A percentile compares a stretch with the other conserved stretches of the same genome.
Conservation (phyloP, 148 eudicot species). For the Camellia granthamiana region DNA sequence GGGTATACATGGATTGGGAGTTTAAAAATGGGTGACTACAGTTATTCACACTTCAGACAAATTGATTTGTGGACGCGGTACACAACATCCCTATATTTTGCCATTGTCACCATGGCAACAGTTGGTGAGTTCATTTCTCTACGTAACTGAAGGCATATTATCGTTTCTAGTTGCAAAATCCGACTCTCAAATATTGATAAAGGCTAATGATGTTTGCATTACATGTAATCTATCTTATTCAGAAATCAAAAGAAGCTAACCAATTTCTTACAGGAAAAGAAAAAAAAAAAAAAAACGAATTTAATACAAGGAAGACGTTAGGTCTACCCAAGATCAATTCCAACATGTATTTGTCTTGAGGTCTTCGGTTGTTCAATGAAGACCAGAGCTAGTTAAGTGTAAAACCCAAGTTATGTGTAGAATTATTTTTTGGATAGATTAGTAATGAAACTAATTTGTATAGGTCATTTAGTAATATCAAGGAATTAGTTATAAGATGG, state of each 20-base stretch:
- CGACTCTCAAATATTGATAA: neutral
- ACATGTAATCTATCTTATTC: neutral
- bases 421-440: too few species aligned
- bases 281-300: neutral
- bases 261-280: neutral
- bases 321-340: neutral
- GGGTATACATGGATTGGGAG: constrained; percentile 98
- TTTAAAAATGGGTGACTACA: constrained; percentile 76
- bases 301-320: neutral
- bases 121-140: constrained; percentile 61
- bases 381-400: neutral
- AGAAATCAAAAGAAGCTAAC: neutral
- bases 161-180: neutral
- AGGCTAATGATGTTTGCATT: neutral
- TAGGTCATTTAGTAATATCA: too few species aligned
- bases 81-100: constrained; percentile 77
- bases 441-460: too few species aligned
- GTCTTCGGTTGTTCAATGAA: neutral
- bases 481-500: too few species aligned
- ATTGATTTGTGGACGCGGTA: constrained; percentile 80
- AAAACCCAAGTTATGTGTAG: too few species aligned
- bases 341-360: neutral
- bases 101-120: constrained; percentile 94
- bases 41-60: constrained; percentile 74
- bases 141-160: neutral